phyloP scores from a whole-genome alignment of 2,329 filamentous ascomycete species.

The Calonectria pauciramosa region DNA sequence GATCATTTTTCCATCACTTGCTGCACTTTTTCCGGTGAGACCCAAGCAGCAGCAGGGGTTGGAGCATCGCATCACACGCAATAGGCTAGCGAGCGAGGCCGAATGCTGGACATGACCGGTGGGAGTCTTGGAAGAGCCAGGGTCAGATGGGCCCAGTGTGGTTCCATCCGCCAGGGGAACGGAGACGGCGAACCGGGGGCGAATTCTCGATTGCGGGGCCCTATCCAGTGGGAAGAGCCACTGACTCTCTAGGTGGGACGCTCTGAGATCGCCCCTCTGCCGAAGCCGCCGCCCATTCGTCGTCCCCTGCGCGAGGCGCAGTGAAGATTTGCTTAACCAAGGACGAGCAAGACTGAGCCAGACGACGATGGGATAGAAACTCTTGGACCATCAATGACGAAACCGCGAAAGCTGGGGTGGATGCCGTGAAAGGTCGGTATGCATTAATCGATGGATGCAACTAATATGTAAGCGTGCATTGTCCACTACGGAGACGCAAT shows the following conservation, averaged over 20 bases:
- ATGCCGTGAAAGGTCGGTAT: not conserved
- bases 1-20: not conserved
- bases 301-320: not conserved
- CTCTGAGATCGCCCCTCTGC: constrained; percentile 9
- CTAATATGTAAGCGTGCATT: not conserved
- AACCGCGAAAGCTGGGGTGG: not conserved
- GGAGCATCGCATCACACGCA: constrained; percentile 3
- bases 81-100: constrained; percentile 17
- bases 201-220: constrained; percentile 15
- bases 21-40: constrained; percentile 11
- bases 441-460: not conserved
- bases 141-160: constrained; percentile 15
- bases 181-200: constrained; percentile 11
- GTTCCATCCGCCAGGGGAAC: constrained; percentile 13
- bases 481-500: not conserved
- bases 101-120: constrained; percentile 20
- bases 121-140: constrained; percentile 14
- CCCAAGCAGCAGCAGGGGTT: constrained; percentile 6
- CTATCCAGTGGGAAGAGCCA: not conserved
- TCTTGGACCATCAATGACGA: not conserved
- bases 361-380: not conserved
- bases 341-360: not conserved
- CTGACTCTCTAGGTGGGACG: not conserved
- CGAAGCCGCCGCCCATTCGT: not conserved
- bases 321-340: not conserved